Evolutionary conservation across 2,329 filamentous ascomycete species (phyloP).

Genomic region (Metarhizium brunneum): DNA sequence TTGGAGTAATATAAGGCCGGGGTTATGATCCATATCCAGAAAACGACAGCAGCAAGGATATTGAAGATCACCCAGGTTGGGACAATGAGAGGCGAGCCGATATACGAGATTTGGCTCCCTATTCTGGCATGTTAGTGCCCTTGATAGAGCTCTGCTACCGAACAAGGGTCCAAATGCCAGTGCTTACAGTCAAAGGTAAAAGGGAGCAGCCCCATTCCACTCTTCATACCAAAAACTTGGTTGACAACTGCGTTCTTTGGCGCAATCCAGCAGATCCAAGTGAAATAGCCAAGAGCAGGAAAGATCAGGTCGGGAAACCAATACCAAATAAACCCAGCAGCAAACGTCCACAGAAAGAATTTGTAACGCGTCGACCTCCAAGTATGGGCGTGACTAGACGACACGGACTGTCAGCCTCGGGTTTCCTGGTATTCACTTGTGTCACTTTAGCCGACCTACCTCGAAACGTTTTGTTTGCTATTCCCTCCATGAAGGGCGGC

Average conservation of each 20-base stretch:
- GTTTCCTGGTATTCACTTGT: background rate
- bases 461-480: slow-evolving; percentile 16
- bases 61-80: slow-evolving; percentile 38
- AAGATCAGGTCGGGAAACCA: slow-evolving; percentile 41
- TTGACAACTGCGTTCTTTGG: slow-evolving; percentile 36
- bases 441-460: slow-evolving; percentile 4
- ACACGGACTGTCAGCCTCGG: background rate
- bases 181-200: slow-evolving; percentile 31
- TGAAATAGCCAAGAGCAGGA: slow-evolving; percentile 33
- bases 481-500: slow-evolving; percentile 29
- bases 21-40: slow-evolving; percentile 35
- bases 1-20: slow-evolving; percentile 38
- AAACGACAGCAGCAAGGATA: slow-evolving; percentile 36
- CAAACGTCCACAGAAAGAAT: slow-evolving; percentile 33
- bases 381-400: slow-evolving; percentile 1
- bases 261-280: slow-evolving; percentile 39
- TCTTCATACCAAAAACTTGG: slow-evolving; percentile 39
- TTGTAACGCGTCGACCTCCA: slow-evolving; percentile 30
- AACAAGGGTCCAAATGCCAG: background rate
- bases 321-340: slow-evolving; percentile 33
- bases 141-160: background rate
- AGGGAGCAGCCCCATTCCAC: slow-evolving; percentile 28
- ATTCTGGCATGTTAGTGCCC: background rate
- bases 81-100: slow-evolving; percentile 29
- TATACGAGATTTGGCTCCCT: slow-evolving; percentile 26